Base-by-base conservation (phyloP, 768 basidiomycete genomes). In the Boletus pseudopeckii region DNA sequence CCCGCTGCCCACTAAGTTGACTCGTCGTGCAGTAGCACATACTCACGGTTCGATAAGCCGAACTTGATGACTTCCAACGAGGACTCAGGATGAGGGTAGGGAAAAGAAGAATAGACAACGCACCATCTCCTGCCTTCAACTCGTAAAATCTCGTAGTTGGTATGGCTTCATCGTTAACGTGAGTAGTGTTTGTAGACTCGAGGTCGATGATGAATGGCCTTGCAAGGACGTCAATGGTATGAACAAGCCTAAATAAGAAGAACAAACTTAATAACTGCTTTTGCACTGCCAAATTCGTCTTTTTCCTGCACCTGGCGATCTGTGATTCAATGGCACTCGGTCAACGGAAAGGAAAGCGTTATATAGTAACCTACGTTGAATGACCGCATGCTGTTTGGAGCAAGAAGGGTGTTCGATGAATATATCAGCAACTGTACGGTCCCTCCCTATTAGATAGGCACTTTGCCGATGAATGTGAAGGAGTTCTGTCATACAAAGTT, bases 171-270 rank as follows among this genome's bases (percentile, higher is more conserved):
- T 86, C 91, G 63, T 98, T 98, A 43, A 99, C 96, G 60, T 82
- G 78, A 0, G 97, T 98, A 2, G 90, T 86, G 66, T 99, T 99
- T 3, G 97, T 98, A n/a, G 94, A 97, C 62, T 99, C 95, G 9
- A 99, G 82, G 72, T 99, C 97, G 55, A 99, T 97, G 46, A 99
- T 82, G 69, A 94, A 99, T 1, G 97, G 94, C 66, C 94, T 98
- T 49, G 18, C 28, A 33, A 41, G 22, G 56, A 34, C 22, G 13
- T 66, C 34, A 59, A 24, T 20, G 36, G 37, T 18, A 57, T 22
- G 36, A 28, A 60, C 45, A 58, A 36, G 30, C 11, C 13, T 36
- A n/a, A 50, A 39, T 8, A 34, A 18, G 20, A 44, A 48, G 18
- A 8, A 79, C 90, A 41, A 45, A 96, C 96, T 98, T 99, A 42